Evolutionary conservation across 2,329 filamentous ascomycete genomes (phyloP).

Genomic region (Drechmeria coniospora): DNA sequence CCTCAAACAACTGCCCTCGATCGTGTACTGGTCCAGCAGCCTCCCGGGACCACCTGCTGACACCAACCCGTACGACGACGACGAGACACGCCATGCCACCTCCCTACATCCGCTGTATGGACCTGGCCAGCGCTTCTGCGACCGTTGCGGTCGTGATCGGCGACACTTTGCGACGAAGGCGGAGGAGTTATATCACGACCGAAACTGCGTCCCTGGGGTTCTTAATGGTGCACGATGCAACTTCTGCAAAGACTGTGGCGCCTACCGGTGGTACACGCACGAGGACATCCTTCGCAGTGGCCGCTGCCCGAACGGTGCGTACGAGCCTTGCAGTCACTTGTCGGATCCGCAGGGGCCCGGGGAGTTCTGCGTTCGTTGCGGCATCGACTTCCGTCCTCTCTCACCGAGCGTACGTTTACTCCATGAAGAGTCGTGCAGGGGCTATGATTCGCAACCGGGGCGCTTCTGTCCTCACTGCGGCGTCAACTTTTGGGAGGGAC

Average conservation of each 20-base stretch:
- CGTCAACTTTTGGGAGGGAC: not conserved
- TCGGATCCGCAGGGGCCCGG: not conserved
- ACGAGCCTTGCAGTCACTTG: constrained; percentile 1
- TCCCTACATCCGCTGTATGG: not conserved
- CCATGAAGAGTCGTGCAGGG: constrained; percentile 1
- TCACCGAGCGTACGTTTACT: not conserved
- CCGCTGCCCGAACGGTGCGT: not conserved
- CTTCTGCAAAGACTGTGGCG: constrained; percentile 6
- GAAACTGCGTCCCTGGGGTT: constrained; percentile 1
- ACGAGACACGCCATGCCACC: not conserved
- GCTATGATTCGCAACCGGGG: not conserved
- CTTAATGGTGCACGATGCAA: constrained; percentile 1
- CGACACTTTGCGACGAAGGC: not conserved
- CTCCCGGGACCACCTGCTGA: not conserved
- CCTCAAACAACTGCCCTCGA: not conserved
- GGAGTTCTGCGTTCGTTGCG: constrained; percentile 2
- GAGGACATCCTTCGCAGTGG: constrained; percentile 1
- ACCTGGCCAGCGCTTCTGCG: constrained; percentile 2
- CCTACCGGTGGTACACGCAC: constrained; percentile 1
- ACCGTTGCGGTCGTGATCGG: constrained; percentile 3
- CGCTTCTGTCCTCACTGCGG: constrained; percentile 4
- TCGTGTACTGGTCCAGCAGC: too few species aligned
- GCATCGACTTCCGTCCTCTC: constrained; percentile 1
- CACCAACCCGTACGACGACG: not conserved
- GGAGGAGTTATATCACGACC: constrained; percentile 4